Evolutionary conservation across 768 basidiomycete genomes (phyloP), one percentile per base, ranked within the genome.

Genomic region (Galerina marginata): DNA sequence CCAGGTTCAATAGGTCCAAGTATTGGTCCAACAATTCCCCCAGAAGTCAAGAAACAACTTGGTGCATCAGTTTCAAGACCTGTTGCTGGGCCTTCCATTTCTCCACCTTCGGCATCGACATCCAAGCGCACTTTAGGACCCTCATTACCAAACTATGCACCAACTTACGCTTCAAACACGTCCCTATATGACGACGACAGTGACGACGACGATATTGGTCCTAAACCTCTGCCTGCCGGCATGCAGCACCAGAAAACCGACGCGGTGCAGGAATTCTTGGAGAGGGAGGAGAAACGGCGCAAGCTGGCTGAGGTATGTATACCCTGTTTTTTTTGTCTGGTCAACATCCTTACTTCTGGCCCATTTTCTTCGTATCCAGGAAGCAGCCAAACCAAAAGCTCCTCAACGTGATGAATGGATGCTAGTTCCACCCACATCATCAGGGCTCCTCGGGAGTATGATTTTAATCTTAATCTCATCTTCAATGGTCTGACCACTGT

Each of bases 361-460:
- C 26, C 16, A 38, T 4, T 37, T 16, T 14, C 23, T 15, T 15
- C 20, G 20, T 53, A 53, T 0, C 29, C 2, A 91, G 86, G 94
- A 92, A 79, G 90, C 88, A 1, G 76, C 81, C 10, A 89, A 90
- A 66, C 92, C 92, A 10, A 95, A 94, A 72, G 83, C 84, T 40
- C 77, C 87, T 40, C 79, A 93, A 72, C 86, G 97, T 44, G 93
- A 98, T 16, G 95, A 96, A 72, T 99, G 97, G 97, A 99, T 99
- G 97, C 82, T 99, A 46, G 90, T 91, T 1, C 96, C 96, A 1
- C 96, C 97, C 0, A 86, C 89, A 16, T 85, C 88, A 1, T 88
- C 91, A 2, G 91, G 92, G 62, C 74, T 96, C 11, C 80, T 96
- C 4, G 84, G 83, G 48, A 89, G 94, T 96, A 66, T 63, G n/a